Conservation (phyloP, 257 asterid genomes). For the Ballota nigra region DNA sequence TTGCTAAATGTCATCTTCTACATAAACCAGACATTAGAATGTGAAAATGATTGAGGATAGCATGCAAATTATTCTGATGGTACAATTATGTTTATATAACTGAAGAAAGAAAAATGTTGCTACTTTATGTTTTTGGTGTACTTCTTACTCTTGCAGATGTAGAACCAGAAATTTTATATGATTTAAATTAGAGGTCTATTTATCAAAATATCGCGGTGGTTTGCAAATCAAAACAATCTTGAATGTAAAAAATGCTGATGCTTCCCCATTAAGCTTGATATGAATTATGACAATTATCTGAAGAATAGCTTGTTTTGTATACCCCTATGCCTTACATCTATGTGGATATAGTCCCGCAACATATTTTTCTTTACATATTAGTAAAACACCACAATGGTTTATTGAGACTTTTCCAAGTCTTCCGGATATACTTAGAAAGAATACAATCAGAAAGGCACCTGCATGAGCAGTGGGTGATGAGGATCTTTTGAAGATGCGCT, state of each 20-base stretch:
- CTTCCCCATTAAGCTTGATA: conserved; percentile 1
- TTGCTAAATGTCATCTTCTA: background rate
- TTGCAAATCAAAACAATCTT: background rate
- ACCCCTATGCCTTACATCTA: background rate
- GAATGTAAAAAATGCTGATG: background rate
- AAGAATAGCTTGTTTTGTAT: background rate
- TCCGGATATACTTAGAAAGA: conserved; percentile 20
- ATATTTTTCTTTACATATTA: background rate
- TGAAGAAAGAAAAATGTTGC: background rate
- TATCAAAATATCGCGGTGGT: background rate
- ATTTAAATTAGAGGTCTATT: background rate
- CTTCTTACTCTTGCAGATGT: background rate
- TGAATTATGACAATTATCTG: background rate
- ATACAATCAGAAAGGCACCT: conserved; percentile 49
- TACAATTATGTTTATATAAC: background rate
- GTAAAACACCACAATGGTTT: conserved; percentile 9
- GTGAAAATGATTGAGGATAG: background rate
- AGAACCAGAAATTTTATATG: background rate
- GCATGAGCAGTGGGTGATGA: conserved; percentile 84
- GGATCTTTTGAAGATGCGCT: conserved; percentile 49
- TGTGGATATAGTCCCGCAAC: background rate
- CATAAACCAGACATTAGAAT: conserved; percentile 10
- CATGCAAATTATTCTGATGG: background rate
- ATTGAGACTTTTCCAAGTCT: conserved; percentile 4
- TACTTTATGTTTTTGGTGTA: background rate